Conservation (phyloP, 2,329 filamentous ascomycete genomes). For the Ascochyta lentis region DNA sequence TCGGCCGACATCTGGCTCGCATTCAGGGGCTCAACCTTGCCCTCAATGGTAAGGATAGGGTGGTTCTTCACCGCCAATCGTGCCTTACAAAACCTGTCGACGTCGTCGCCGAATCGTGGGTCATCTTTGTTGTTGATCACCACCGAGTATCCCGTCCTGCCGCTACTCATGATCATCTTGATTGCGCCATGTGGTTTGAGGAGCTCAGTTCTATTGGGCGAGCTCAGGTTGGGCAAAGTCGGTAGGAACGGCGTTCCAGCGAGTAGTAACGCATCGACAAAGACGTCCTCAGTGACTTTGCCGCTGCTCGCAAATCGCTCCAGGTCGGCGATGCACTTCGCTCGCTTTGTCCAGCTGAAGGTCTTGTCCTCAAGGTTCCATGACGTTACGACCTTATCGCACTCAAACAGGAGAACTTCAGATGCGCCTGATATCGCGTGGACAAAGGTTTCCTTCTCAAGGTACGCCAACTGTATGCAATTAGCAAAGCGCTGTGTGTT, state of each 20-base stretch:
- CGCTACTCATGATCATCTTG: constrained; percentile 73
- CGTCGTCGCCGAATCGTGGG: constrained; percentile 74
- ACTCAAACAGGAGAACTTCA: constrained; percentile 84
- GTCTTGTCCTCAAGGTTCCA: constrained; percentile 73
- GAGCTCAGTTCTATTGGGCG: constrained; percentile 59
- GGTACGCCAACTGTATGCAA: constrained; percentile 71
- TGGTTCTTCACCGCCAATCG: constrained; percentile 87
- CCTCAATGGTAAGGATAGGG: constrained; percentile 78
- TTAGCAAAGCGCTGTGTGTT: constrained; percentile 29
- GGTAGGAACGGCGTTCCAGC: constrained; percentile 81
- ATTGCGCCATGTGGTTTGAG: constrained; percentile 76
- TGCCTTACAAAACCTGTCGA: constrained; percentile 85
- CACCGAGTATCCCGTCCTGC: constrained; percentile 72
- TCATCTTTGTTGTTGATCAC: constrained; percentile 84
- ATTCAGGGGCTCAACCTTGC: constrained; percentile 77
- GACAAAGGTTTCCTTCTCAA: constrained; percentile 68
- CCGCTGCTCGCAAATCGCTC: constrained; percentile 45
- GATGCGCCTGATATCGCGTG: constrained; percentile 83
- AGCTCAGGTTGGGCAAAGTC: constrained; percentile 78
- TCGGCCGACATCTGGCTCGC: constrained; percentile 78
- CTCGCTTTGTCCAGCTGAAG: constrained; percentile 70
- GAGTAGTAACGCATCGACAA: constrained; percentile 84
- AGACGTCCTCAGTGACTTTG: constrained; percentile 70
- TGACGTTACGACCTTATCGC: constrained; percentile 73
- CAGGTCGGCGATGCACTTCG: constrained; percentile 73